These are phyloP conservation scores for Gentiana macrophylla DNA, from an alignment of 257 asterid genomes.

Conservation along the genomic window DNA sequence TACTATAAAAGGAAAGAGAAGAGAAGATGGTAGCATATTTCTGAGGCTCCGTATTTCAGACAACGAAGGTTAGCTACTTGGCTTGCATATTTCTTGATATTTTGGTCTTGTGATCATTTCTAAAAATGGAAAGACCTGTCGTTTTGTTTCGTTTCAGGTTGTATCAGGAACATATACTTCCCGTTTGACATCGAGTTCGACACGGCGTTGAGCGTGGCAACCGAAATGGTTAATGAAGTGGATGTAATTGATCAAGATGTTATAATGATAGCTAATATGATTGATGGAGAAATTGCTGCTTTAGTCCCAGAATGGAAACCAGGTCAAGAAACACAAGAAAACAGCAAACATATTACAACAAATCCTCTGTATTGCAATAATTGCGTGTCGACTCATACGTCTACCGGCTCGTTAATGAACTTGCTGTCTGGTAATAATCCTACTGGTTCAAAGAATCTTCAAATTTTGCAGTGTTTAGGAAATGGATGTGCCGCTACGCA, in stretches of 20 bases:
- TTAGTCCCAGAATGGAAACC: conserved; percentile 39
- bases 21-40: conserved; percentile 36
- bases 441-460: conserved; percentile 12
- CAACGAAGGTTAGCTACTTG: conserved; percentile 30
- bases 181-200: conserved; percentile 35
- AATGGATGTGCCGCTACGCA: conserved; percentile 39
- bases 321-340: conserved; percentile 31
- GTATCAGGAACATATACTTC: conserved; percentile 38
- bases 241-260: conserved; percentile 44
- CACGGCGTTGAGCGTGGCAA: conserved; percentile 40
- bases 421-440: conserved; percentile 21
- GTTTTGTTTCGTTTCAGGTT: conserved; percentile 25
- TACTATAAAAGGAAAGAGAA: conserved; percentile 42
- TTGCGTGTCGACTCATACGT: conserved; percentile 34
- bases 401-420: conserved; percentile 30
- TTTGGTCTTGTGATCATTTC: conserved; percentile 4
- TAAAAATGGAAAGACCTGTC: conserved; percentile 5
- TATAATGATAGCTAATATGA: conserved; percentile 38
- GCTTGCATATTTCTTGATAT: neutral
- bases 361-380: conserved; percentile 22
- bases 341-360: conserved; percentile 14
- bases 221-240: conserved; percentile 46
- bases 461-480: conserved; percentile 23
- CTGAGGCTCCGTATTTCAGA: conserved; percentile 45
- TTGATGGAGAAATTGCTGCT: conserved; percentile 42